Evolutionary conservation across 75 land plant species (phyloP).

Genomic region (Isoetes taiwanensis): DNA sequence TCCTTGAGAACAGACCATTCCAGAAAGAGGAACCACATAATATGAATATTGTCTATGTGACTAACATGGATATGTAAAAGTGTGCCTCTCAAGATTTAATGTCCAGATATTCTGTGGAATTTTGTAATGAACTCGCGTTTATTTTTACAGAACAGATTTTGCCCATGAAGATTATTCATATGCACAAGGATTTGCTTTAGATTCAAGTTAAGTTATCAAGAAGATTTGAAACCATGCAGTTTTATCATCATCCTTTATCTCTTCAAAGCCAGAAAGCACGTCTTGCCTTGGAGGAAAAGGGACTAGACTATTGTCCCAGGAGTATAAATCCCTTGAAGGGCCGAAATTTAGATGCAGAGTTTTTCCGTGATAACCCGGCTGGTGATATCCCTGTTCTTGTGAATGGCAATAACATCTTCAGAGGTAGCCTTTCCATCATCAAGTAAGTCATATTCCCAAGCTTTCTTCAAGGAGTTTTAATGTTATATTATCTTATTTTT

Average conservation of each 20-base stretch:
- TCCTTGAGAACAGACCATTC: too few species aligned
- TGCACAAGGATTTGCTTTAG: too few species aligned
- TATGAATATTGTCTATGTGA: too few species aligned
- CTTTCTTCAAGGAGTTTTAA: not conserved
- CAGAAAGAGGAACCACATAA: too few species aligned
- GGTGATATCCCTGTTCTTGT: conserved; percentile 71
- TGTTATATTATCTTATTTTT: not conserved
- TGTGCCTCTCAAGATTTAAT: too few species aligned
- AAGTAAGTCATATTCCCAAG: conserved; percentile 33
- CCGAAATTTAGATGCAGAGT: conserved; percentile 64
- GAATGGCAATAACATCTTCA: conserved; percentile 53
- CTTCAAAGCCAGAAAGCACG: conserved; percentile 88
- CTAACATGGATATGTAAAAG: too few species aligned
- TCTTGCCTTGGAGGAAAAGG: conserved; percentile 76
- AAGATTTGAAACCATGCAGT: conserved; percentile 73
- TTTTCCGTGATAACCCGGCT: conserved; percentile 70
- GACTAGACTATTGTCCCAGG: conserved; percentile 63
- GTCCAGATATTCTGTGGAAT: too few species aligned
- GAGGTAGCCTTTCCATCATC: conserved; percentile 57
- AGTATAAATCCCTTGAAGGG: conserved; percentile 87
- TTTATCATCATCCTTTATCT: conserved; percentile 88
- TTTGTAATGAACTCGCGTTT: too few species aligned
- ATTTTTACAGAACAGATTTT: too few species aligned
- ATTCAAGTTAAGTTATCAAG: too few species aligned
- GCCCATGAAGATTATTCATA: too few species aligned